Conservation (phyloP, 2,329 filamentous ascomycete genomes). For the Trichoderma lentiforme region DNA sequence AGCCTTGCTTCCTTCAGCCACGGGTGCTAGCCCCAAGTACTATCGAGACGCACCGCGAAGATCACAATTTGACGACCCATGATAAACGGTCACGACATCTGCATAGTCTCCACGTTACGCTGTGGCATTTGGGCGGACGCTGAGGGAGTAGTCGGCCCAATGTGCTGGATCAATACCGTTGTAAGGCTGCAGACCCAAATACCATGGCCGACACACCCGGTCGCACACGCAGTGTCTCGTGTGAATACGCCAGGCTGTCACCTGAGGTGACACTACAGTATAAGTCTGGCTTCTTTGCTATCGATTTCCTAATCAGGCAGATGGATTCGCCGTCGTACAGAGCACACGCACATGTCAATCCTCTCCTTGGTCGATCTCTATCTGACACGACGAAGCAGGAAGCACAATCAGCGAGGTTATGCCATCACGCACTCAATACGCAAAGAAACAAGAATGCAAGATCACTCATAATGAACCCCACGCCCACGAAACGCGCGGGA, state of each 20-base stretch:
- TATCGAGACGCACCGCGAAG: background rate
- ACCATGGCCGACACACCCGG: background rate
- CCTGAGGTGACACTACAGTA: background rate
- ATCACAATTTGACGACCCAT: constrained; percentile 5
- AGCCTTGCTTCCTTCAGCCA: background rate
- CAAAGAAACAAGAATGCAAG: background rate
- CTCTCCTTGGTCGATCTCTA: background rate
- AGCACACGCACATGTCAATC: background rate
- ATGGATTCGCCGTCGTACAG: background rate
- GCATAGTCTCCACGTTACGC: background rate
- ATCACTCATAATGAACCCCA: background rate
- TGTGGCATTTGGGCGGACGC: background rate
- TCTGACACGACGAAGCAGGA: background rate
- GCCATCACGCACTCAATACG: background rate
- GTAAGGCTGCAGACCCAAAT: background rate
- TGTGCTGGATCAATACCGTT: background rate
- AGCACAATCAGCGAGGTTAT: background rate
- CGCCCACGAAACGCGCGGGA: constrained; percentile 12
- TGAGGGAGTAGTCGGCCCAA: background rate
- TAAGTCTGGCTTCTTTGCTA: background rate
- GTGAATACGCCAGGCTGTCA: background rate
- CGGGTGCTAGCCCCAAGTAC: background rate
- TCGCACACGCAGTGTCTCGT: background rate
- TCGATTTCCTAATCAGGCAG: background rate
- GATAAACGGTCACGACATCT: background rate